Evolutionary conservation across 2,329 filamentous ascomycete genomes (phyloP).

Genomic region (Hyphodiscus sp.): DNA sequence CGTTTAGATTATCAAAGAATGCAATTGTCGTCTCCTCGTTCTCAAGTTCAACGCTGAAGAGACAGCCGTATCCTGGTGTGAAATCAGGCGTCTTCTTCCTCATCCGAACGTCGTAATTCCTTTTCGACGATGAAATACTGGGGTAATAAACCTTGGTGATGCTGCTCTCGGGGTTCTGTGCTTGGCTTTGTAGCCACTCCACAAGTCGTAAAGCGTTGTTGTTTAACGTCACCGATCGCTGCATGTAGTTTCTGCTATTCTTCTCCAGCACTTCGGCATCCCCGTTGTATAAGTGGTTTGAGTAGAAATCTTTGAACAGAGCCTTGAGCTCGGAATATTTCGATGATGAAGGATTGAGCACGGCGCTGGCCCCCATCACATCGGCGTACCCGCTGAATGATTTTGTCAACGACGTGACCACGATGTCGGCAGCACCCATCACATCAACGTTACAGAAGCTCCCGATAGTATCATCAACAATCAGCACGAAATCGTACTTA

Average conservation of each 20-base stretch:
- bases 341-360: slow-evolving; percentile 41
- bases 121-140: slow-evolving; percentile 18
- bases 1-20: slow-evolving; percentile 44
- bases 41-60: slow-evolving; percentile 46
- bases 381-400: slow-evolving; percentile 51
- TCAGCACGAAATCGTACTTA: slow-evolving; percentile 26
- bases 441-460: slow-evolving; percentile 38
- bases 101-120: slow-evolving; percentile 25
- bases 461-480: slow-evolving; percentile 34
- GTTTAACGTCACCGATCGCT: slow-evolving; percentile 35
- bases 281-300: slow-evolving; percentile 40
- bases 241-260: slow-evolving; percentile 40
- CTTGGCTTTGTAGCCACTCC: slow-evolving; percentile 30
- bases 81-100: slow-evolving; percentile 36
- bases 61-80: slow-evolving; percentile 48
- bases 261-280: slow-evolving; percentile 41
- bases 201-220: slow-evolving; percentile 38
- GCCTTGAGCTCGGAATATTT: slow-evolving; percentile 35
- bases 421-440: slow-evolving; percentile 38
- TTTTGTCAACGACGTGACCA: slow-evolving; percentile 51
- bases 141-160: slow-evolving; percentile 41
- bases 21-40: slow-evolving; percentile 33
- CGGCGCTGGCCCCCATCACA: slow-evolving; percentile 45
- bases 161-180: slow-evolving; percentile 19
- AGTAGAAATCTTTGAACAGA: slow-evolving; percentile 26